phyloP scores from a whole-genome alignment of 2,329 filamentous ascomycete species.

The Penicillium sp. region DNA sequence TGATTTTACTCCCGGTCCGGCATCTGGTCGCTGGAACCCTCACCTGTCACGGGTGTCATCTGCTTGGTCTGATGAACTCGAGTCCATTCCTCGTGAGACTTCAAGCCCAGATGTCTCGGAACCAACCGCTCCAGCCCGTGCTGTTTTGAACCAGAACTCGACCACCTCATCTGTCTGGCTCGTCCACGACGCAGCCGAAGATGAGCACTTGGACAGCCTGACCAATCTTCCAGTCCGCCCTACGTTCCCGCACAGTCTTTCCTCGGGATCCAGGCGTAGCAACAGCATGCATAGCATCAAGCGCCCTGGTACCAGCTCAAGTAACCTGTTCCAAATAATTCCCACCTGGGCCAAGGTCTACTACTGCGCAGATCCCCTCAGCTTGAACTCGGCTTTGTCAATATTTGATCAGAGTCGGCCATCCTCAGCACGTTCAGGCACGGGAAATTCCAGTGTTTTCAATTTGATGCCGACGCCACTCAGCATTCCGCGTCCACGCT shows the following conservation, averaged over 20 bases:
- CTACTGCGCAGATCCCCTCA: slow-evolving; percentile 61
- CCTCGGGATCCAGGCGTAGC: slow-evolving; percentile 40
- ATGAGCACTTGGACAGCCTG: slow-evolving; percentile 36
- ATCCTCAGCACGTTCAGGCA: slow-evolving; percentile 26
- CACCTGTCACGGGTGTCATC: slow-evolving; percentile 45
- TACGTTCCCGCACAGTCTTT: slow-evolving; percentile 36
- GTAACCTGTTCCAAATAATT: slow-evolving; percentile 40
- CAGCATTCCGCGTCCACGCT: slow-evolving; percentile 21
- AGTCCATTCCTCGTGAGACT: slow-evolving; percentile 21
- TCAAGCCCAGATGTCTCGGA: slow-evolving; percentile 17
- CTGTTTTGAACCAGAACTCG: slow-evolving; percentile 23
- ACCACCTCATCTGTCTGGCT: slow-evolving; percentile 32
- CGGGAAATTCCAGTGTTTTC: slow-evolving; percentile 29
- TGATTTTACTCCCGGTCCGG: slow-evolving; percentile 32
- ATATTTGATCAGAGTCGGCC: slow-evolving; percentile 32
- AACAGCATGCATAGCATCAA: slow-evolving; percentile 35
- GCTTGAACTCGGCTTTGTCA: slow-evolving; percentile 45
- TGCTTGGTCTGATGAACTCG: slow-evolving; percentile 34
- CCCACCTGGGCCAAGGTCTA: slow-evolving; percentile 57
- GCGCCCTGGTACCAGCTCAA: slow-evolving; percentile 43
- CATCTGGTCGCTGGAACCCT: slow-evolving; percentile 38
- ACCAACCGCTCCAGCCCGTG: slow-evolving; percentile 22
- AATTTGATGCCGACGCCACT: slow-evolving; percentile 30
- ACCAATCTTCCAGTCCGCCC: slow-evolving; percentile 34
- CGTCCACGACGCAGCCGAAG: slow-evolving; percentile 30